Evolutionary conservation across 768 basidiomycete genomes (phyloP).

Genomic region (Kwoniella dejecticola): DNA sequence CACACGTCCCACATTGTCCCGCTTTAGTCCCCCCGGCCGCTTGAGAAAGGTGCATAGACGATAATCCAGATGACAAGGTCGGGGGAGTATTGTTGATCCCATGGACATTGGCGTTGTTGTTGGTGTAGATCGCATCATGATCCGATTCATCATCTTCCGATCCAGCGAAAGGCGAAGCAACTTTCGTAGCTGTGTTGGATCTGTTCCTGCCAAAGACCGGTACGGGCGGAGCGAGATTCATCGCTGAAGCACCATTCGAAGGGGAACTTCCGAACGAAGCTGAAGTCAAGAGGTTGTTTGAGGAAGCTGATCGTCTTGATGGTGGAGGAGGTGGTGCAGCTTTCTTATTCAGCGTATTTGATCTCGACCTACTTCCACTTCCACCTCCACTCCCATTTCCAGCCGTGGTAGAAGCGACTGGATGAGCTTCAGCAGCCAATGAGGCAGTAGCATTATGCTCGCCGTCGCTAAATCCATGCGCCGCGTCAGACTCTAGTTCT

Average conservation of each 20-base stretch:
- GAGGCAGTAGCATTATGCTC: slow-evolving; percentile 38
- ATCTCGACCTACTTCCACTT: slow-evolving; percentile 7
- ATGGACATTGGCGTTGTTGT: slow-evolving; percentile 5
- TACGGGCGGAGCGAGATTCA: slow-evolving; percentile 32
- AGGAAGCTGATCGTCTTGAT: slow-evolving; percentile 57
- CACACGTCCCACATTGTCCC: slow-evolving; percentile 42
- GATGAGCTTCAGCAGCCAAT: slow-evolving; percentile 16
- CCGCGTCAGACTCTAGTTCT: slow-evolving; percentile 35
- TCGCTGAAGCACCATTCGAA: slow-evolving; percentile 10
- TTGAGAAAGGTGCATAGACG: slow-evolving; percentile 42
- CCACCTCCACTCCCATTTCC: no score
- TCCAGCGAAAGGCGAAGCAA: slow-evolving; percentile 45
- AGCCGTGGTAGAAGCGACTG: not conserved
- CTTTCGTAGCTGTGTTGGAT: slow-evolving; percentile 14
- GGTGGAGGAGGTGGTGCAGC: slow-evolving; percentile 70
- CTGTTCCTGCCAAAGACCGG: slow-evolving; percentile 27
- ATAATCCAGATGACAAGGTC: slow-evolving; percentile 52
- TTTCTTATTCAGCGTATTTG: slow-evolving; percentile 57
- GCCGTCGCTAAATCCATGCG: slow-evolving; percentile 41
- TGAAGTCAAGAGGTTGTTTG: slow-evolving; percentile 61
- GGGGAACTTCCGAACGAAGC: slow-evolving; percentile 39
- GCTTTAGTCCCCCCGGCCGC: slow-evolving; percentile 56
- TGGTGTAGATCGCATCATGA: slow-evolving; percentile 38
- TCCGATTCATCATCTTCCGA: slow-evolving; percentile 37
- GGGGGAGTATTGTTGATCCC: no score